Conservation (phyloP, 164 flowering plant genomes). For the Tetrastigma voinierianum region DNA sequence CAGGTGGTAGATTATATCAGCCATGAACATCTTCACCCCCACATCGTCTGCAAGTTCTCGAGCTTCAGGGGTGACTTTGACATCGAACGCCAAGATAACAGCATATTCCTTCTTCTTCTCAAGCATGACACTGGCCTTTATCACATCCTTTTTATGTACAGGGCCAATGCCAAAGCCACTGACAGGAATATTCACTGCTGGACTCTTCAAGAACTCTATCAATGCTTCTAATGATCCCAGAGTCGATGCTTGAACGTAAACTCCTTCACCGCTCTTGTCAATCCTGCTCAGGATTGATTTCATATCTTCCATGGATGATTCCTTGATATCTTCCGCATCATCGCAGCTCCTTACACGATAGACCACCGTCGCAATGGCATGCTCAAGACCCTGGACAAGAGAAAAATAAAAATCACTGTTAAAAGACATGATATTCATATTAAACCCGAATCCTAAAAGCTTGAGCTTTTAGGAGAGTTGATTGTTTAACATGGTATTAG, state of each 20-base stretch:
- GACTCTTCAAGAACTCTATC: slow-evolving; percentile 87
- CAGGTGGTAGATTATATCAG: slow-evolving; percentile 93
- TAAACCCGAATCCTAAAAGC: too few relatives aligned
- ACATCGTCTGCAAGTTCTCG: slow-evolving; percentile 89
- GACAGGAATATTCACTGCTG: slow-evolving; percentile 85
- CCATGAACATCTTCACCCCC: slow-evolving; percentile 88
- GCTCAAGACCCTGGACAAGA: slow-evolving; percentile 81
- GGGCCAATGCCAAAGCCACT: slow-evolving; percentile 96
- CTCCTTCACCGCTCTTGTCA: slow-evolving; percentile 95
- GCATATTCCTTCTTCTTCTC: slow-evolving; percentile 98
- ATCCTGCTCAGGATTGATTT: slow-evolving; percentile 80
- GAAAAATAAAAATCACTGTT: slow-evolving; percentile 1
- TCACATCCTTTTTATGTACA: slow-evolving; percentile 94
- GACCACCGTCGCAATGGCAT: slow-evolving; percentile 93
- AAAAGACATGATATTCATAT: too few relatives aligned
- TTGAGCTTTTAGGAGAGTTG: too few relatives aligned
- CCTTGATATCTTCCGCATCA: slow-evolving; percentile 75
- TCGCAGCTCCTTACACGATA: slow-evolving; percentile 84
- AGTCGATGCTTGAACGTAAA: slow-evolving; percentile 95
- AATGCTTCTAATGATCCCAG: slow-evolving; percentile 96
- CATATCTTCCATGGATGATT: slow-evolving; percentile 85
- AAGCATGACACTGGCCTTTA: slow-evolving; percentile 97
- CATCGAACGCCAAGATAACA: slow-evolving; percentile 94
- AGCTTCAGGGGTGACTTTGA: slow-evolving; percentile 94
- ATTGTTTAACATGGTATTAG: too few relatives aligned